These are phyloP conservation scores for Quercus aquifolioides DNA, from an alignment of 306 rosid genomes.

Conservation along the genomic window DNA sequence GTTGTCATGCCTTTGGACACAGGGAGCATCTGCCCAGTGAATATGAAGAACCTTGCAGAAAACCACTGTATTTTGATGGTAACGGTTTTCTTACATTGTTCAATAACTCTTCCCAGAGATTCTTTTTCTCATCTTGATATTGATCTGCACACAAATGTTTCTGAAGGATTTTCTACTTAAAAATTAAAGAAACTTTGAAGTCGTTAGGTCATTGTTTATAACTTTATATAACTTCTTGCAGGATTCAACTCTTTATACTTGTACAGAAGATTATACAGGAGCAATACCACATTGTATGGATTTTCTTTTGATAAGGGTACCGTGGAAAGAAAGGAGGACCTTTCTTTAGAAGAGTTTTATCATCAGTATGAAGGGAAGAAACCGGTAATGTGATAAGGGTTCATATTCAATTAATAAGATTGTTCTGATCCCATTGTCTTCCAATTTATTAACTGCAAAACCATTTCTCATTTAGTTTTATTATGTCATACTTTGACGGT, in stretches of 20 bases:
- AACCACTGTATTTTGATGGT: slow-evolving; percentile 70
- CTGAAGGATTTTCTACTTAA: not conserved
- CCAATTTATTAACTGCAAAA: slow-evolving; percentile 3
- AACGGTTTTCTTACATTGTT: slow-evolving; percentile 15
- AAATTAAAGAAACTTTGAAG: not conserved
- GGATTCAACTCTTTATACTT: slow-evolving; percentile 82
- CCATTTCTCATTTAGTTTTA: slow-evolving; percentile 9
- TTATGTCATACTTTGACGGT: not conserved
- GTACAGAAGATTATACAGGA: slow-evolving; percentile 81
- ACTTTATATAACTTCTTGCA: slow-evolving; percentile 30
- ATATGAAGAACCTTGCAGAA: slow-evolving; percentile 28
- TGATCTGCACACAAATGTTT: not conserved
- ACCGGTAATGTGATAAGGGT: slow-evolving; percentile 56
- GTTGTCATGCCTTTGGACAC: slow-evolving; percentile 30
- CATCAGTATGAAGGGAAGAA: slow-evolving; percentile 67
- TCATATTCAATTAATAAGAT: slow-evolving; percentile 1
- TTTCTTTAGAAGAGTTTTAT: slow-evolving; percentile 54
- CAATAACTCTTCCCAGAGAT: not conserved
- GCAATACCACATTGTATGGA: slow-evolving; percentile 67
- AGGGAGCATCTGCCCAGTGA: slow-evolving; percentile 55
- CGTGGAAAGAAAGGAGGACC: slow-evolving; percentile 62
- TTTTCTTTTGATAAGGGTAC: slow-evolving; percentile 69
- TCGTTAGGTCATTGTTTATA: not conserved
- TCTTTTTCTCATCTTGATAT: not conserved
- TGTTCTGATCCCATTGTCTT: not conserved